Conservation (phyloP, 768 basidiomycete species). For the Boletus pseudopeckii region DNA sequence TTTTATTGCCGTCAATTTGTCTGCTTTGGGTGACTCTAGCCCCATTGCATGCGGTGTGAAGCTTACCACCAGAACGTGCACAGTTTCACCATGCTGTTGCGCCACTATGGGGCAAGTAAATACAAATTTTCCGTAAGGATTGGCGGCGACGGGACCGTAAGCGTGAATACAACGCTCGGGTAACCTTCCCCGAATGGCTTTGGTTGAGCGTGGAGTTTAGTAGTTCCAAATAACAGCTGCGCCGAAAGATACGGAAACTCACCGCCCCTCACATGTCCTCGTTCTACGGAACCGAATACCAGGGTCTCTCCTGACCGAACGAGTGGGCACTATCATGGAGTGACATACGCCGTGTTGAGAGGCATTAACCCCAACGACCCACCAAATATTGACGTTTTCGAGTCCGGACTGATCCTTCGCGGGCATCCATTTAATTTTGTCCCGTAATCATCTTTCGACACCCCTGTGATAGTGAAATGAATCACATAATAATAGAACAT, state of each 20-base stretch:
- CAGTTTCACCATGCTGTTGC: neutral
- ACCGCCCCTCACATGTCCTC: too few relatives aligned
- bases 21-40: neutral
- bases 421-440: neutral
- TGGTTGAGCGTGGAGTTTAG: neutral
- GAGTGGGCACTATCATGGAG: neutral
- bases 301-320: neutral
- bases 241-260: neutral
- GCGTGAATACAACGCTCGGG: neutral
- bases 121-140: neutral
- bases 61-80: neutral
- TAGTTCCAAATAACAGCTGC: neutral
- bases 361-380: neutral
- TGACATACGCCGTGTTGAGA: neutral
- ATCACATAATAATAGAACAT: neutral
- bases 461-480: neutral
- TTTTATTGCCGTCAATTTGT: neutral
- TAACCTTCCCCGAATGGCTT: neutral
- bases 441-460: neutral
- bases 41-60: neutral
- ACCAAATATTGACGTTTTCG: too few relatives aligned
- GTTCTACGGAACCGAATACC: too few relatives aligned
- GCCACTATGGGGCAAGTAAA: neutral
- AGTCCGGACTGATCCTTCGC: neutral
- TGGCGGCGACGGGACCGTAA: neutral